Evolutionary conservation across 768 basidiomycete genomes (phyloP).

Genomic region (Candolleomyces eurysporus): DNA sequence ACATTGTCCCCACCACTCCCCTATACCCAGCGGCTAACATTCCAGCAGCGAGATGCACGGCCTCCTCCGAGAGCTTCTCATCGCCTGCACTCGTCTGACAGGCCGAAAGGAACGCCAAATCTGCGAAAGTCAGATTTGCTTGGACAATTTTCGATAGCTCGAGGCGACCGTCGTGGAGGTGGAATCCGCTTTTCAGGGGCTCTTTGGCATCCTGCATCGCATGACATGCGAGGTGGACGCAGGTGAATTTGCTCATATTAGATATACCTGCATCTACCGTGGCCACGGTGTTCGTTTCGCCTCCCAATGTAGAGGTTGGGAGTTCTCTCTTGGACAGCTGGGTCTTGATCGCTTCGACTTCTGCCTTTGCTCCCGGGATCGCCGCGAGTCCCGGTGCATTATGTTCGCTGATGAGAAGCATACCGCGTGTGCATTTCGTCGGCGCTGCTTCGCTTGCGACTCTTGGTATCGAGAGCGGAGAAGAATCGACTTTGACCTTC

Average conservation of each 20-base stretch:
- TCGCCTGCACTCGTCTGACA: constrained; percentile 16
- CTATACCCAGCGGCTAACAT: constrained; percentile 17
- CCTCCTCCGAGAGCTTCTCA: constrained; percentile 12
- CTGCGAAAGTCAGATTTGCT: constrained; percentile 2
- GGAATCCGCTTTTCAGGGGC: constrained; percentile 12
- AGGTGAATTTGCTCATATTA: constrained; percentile 8
- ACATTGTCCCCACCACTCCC: constrained; percentile 17
- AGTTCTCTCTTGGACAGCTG: not conserved
- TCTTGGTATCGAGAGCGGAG: not conserved
- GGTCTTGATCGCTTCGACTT: constrained; percentile 3
- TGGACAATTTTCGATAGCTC: constrained; percentile 11
- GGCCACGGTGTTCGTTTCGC: not conserved
- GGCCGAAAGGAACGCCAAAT: constrained; percentile 15
- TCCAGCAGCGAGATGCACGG: constrained; percentile 18
- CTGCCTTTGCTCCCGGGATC: constrained; percentile 9
- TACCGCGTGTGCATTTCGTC: not conserved
- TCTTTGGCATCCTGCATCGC: constrained; percentile 8
- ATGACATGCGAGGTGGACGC: constrained; percentile 16
- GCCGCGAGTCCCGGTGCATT: not conserved
- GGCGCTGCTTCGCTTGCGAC: too few species aligned
- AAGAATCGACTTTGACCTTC: not conserved
- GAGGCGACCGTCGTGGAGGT: constrained; percentile 9
- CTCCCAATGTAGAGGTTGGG: not conserved
- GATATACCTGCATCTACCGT: not conserved
- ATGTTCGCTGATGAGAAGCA: constrained; percentile 1